Base-by-base conservation (phyloP, 2,329 filamentous ascomycete species). In the Pseudogymnoascus sp. region DNA sequence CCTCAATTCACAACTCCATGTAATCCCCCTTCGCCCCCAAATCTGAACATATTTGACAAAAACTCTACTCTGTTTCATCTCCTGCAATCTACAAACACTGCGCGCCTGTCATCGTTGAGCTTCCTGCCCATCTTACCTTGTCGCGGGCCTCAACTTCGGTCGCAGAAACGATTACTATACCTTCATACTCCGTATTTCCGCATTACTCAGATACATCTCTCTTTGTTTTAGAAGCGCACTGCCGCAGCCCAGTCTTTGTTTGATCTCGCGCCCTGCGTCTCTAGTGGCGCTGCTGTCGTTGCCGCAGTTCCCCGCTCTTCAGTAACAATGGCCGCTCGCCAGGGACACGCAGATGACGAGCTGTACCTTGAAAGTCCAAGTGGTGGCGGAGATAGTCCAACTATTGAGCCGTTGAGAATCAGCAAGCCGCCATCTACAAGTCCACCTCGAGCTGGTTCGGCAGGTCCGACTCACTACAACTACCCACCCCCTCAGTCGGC, bases 391-490 rank as follows among this genome's bases (percentile, higher is more conserved):
- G 85, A 91, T 69, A 91, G 89, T 69, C 89, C 91, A 62, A 90
- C 89, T 15, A 83, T 96, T 68, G 89, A 89, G 69, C 92, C 92
- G 63, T 76, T 96, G 75, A 85, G 90, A 70, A 95, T 96, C 73
- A 87, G 87, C 77, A 95, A 95, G 74, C 85, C 87, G 62, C 83
- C 85, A 68, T 88, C 86, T 62, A 83, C 86, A 33, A 80, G 80
- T 60, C 84, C 84, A 61, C 64, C 66, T 35, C 65, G 66, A 63
- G 63, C 64, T 58, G 67, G 63, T 36, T 72, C 73, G 29, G 70
- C 71, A 8, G 67, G 70, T 17, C 72, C 72, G 58, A 64, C 66
- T 63, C 66, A 67, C 72, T 78, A 76, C 69, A 84, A 82, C 69
- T 81, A 80, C 61, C 76, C 77, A 31, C 78, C 79, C 57, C 71